Evolutionary conservation across 352 stramenopile species (phyloP), one percentile per base, ranked within the genome.

Genomic region (Pilasporangium apinafurcum): DNA sequence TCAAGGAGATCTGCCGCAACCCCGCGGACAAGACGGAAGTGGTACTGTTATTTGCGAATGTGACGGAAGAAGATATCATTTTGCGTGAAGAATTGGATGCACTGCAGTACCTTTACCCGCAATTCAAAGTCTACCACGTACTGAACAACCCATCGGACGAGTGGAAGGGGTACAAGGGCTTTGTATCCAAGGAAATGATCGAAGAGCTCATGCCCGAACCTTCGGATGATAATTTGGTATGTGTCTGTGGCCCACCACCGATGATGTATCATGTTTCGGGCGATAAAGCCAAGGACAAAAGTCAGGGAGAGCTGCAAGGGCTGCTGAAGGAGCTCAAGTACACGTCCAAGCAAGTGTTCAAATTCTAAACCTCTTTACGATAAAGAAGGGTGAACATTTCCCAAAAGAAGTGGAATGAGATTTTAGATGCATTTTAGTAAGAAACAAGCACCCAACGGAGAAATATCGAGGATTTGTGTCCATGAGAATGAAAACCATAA

Each of bases 221-320:
- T 9, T 81, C 74, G 10, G 63, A 90, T 24, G 81, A 96, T 22
- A 55, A 79, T 54, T 56, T 95, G 20, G 66, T 97, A 24, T 91
- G 86, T 30, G 83, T 96, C 38, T 96, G 86, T 53, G 88, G 88
- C 12, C 88, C 88, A 17, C 86, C 76, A 9, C 71, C 79, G 16
- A 92, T 96, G 73, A 94, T 95, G 84, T 84, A 92, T 61, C 74
- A 90, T 50, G 51, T 96, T 37, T 95, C 77, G 30, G 83, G 86
- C 39, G 67, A 89, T 60, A 93, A 94, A 64, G 77, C 75, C 25
- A 81, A 86, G 64, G 83, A 96, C 65, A 84, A 57, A 36, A 75
- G 63, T 30, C 86, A 96, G 62, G 86, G 86, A 40, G 70, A 90
- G 41, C 56, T 96, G 27, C 72, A 86, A 40, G 86, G 86, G 22